Conservation (phyloP, 2,329 filamentous ascomycete genomes). For the Mollisiaceae sp. region DNA sequence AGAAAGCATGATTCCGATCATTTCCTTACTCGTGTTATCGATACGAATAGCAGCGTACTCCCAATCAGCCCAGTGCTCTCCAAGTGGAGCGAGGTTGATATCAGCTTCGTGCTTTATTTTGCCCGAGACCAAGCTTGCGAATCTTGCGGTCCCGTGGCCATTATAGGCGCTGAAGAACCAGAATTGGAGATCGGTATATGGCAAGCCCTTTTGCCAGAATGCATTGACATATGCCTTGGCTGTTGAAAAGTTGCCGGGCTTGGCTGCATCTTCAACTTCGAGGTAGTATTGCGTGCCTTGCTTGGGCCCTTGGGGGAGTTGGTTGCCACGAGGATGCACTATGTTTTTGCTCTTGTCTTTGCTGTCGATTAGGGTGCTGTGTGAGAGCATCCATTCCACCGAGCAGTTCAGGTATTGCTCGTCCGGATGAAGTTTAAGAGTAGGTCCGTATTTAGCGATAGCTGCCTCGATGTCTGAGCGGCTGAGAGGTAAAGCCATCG, state of each 20-base stretch:
- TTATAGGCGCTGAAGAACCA: slow-evolving; percentile 35
- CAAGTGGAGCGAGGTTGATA: slow-evolving; percentile 31
- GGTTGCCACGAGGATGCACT: slow-evolving; percentile 26
- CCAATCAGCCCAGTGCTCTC: slow-evolving; percentile 35
- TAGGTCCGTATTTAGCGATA: slow-evolving; percentile 32
- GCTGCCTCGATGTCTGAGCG: slow-evolving; percentile 28
- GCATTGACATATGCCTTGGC: slow-evolving; percentile 35
- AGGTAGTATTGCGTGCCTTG: slow-evolving; percentile 33
- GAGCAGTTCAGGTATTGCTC: slow-evolving; percentile 32
- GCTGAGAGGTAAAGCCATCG: slow-evolving; percentile 24
- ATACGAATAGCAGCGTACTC: slow-evolving; percentile 32
- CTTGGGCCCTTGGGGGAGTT: slow-evolving; percentile 30
- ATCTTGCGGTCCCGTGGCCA: slow-evolving; percentile 30
- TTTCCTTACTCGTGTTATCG: slow-evolving; percentile 31
- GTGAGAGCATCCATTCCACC: slow-evolving; percentile 31
- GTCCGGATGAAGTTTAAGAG: slow-evolving; percentile 29
- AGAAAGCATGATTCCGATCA: slow-evolving; percentile 30
- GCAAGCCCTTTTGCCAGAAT: slow-evolving; percentile 25
- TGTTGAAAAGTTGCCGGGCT: slow-evolving; percentile 28
- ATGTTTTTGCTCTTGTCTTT: slow-evolving; percentile 24
- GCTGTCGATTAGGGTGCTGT: slow-evolving; percentile 30
- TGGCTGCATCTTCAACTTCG: slow-evolving; percentile 27
- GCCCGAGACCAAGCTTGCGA: slow-evolving; percentile 25
- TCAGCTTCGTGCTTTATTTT: slow-evolving; percentile 27
- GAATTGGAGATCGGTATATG: slow-evolving; percentile 35